Conservation (phyloP, 2,329 filamentous ascomycete species). For the Paracamarosporium sp. region DNA sequence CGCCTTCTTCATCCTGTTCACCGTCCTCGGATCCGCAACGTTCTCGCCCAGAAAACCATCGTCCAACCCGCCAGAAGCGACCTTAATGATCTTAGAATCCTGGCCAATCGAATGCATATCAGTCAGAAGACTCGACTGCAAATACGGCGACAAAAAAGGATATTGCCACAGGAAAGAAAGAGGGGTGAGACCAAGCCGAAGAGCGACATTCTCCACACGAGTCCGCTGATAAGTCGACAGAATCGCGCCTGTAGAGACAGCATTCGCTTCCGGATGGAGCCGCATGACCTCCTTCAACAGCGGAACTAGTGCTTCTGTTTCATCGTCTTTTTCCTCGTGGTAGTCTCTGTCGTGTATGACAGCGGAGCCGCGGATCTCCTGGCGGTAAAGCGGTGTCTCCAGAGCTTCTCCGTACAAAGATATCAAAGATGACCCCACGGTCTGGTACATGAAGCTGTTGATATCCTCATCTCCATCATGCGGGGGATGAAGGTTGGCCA, state of each 20-base stretch:
- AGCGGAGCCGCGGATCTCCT: constrained; percentile 74
- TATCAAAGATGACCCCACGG: constrained; percentile 86
- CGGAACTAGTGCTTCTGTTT: constrained; percentile 85
- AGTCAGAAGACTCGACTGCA: constrained; percentile 65
- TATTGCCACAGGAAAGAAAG: constrained; percentile 94
- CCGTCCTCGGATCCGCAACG: constrained; percentile 65
- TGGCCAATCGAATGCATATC: constrained; percentile 83
- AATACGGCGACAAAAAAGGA: constrained; percentile 69
- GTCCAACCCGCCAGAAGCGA: constrained; percentile 87
- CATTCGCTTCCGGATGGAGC: constrained; percentile 80
- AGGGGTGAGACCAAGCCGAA: constrained; percentile 81
- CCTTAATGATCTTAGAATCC: constrained; percentile 92
- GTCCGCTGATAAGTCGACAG: constrained; percentile 95
- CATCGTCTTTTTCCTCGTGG: constrained; percentile 61
- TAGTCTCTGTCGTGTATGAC: constrained; percentile 78
- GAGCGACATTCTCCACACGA: constrained; percentile 88
- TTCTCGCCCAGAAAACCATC: constrained; percentile 81
- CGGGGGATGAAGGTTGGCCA: constrained; percentile 84
- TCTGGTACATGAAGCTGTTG: constrained; percentile 99
- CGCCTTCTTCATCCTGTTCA: constrained; percentile 58
- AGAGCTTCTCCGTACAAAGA: constrained; percentile 84
- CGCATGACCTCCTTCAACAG: constrained; percentile 72
- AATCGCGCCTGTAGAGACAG: constrained; percentile 89
- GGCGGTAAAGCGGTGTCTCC: constrained; percentile 81
- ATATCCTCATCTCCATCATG: constrained; percentile 66